Conservation (phyloP, 331 rosid genomes). For the Telfairia occidentalis region DNA sequence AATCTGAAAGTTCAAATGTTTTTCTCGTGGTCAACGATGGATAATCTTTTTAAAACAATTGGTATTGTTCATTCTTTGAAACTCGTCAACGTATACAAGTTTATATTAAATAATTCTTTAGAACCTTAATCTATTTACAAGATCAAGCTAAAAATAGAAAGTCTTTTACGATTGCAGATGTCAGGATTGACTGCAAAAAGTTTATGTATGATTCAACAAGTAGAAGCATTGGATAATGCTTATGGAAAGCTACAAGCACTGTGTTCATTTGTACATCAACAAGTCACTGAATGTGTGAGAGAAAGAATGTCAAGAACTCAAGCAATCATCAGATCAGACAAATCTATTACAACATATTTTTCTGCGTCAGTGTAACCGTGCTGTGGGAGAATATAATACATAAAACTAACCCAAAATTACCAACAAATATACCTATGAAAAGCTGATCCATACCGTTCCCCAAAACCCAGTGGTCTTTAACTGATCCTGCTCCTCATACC, state of each 20-base stretch:
- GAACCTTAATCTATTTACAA: not conserved
- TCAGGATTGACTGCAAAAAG: not conserved
- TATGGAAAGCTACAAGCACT: no score
- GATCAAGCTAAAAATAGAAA: not conserved
- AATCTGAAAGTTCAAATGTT: not conserved
- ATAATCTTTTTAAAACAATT: not conserved
- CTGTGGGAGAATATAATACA: conserved; percentile 6
- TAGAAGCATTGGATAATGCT: no score
- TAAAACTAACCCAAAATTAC: not conserved
- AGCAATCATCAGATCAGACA: conserved; percentile 3
- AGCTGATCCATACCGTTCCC: conserved; percentile 39
- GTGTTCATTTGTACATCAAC: no score
- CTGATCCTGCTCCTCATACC: conserved; percentile 92
- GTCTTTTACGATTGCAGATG: not conserved
- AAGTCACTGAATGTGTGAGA: not conserved
- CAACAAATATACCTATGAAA: not conserved
- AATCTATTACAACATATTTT: not conserved
- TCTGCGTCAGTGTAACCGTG: not conserved
- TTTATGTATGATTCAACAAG: not conserved
- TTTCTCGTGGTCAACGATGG: not conserved
- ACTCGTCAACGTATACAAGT: not conserved
- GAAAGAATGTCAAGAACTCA: not conserved
- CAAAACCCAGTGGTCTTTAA: conserved; percentile 52
- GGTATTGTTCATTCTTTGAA: not conserved
- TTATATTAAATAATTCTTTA: not conserved